A percentile compares a stretch with the other conserved stretches of the same genome.
phyloP scores from a whole-genome alignment of 2,329 filamentous ascomycete genomes.

The Zymoseptoria ardabiliae region DNA sequence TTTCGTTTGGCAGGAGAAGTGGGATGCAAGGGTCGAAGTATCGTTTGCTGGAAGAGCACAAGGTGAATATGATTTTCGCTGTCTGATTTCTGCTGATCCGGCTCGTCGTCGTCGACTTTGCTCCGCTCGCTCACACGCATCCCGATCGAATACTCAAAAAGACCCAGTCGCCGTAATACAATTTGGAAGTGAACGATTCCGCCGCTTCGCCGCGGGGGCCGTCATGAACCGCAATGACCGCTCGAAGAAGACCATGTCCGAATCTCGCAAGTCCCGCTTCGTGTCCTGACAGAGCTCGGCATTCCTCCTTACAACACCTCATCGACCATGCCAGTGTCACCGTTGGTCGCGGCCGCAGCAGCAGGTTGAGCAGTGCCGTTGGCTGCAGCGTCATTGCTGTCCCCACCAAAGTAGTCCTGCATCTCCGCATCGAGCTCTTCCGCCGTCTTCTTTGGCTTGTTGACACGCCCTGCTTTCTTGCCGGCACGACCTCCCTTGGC shows the following conservation, averaged over 20 bases:
- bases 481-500: slow-evolving; percentile 44
- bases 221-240: background rate
- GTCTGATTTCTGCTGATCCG: background rate
- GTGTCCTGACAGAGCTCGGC: slow-evolving; percentile 2
- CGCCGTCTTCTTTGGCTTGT: slow-evolving; percentile 74
- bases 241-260: background rate
- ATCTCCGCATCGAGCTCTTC: slow-evolving; percentile 97
- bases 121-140: slow-evolving; percentile 3
- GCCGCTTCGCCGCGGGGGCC: background rate
- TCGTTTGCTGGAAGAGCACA: background rate
- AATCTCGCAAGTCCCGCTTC: background rate
- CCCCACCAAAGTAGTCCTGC: slow-evolving; percentile 78
- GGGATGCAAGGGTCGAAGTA: background rate
- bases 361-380: slow-evolving; percentile 42
- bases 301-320: slow-evolving; percentile 44
- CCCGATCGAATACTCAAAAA: slow-evolving; percentile 1
- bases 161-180: slow-evolving; percentile 8
- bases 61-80: background rate
- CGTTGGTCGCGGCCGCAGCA: slow-evolving; percentile 37
- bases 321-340: slow-evolving; percentile 47
- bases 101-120: slow-evolving; percentile 4
- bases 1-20: background rate
- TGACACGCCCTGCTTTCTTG: slow-evolving; percentile 54
- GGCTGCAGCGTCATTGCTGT: slow-evolving; percentile 37
- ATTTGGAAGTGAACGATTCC: slow-evolving; percentile 1